Evolutionary conservation across 2,329 filamentous ascomycete species (phyloP).

Genomic region (Calonectria pteridis): DNA sequence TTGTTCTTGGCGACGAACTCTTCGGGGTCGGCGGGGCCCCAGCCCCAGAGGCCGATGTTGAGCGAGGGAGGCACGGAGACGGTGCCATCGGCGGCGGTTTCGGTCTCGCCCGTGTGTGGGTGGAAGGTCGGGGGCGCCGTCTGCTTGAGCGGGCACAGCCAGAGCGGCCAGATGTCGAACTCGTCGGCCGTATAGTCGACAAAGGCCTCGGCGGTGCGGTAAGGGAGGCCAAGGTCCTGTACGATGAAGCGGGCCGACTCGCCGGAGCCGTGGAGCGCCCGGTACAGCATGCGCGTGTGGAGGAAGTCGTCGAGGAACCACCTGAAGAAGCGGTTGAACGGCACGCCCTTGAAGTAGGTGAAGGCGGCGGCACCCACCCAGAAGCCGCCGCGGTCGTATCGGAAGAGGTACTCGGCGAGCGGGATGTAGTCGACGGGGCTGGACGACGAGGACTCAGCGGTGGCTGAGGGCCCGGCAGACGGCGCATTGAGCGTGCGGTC

Average conservation of each 20-base stretch:
- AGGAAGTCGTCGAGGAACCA: conserved; percentile 71
- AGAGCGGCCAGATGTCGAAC: conserved; percentile 46
- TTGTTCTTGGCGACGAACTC: conserved; percentile 79
- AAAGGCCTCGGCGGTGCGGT: conserved; percentile 54
- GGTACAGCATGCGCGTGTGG: conserved; percentile 72
- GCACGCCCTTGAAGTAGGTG: conserved; percentile 59
- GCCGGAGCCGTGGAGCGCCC: conserved; percentile 71
- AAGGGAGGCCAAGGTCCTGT: conserved; percentile 73
- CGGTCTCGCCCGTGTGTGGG: conserved; percentile 3
- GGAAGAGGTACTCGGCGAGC: conserved; percentile 66
- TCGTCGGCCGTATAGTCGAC: conserved; percentile 46
- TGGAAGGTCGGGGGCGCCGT: conserved; percentile 40
- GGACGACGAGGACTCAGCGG: conserved; percentile 27
- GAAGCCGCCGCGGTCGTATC: conserved; percentile 74
- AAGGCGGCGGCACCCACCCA: conserved; percentile 74
- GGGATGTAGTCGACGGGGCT: conserved; percentile 41
- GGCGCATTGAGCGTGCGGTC: conserved; percentile 36
- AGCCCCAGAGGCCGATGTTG: conserved; percentile 84
- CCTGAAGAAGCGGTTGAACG: conserved; percentile 71
- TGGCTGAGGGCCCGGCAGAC: conserved; percentile 33
- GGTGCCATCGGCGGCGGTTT: conserved; percentile 31
- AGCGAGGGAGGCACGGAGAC: conserved; percentile 58
- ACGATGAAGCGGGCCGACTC: conserved; percentile 69
- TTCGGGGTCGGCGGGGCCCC: conserved; percentile 68
- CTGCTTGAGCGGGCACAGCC: conserved; percentile 44